Evolutionary conservation across 192 early-diverging fungal species (phyloP), one percentile per base, ranked within the genome.

Genomic region (Piromyces sp.): DNA sequence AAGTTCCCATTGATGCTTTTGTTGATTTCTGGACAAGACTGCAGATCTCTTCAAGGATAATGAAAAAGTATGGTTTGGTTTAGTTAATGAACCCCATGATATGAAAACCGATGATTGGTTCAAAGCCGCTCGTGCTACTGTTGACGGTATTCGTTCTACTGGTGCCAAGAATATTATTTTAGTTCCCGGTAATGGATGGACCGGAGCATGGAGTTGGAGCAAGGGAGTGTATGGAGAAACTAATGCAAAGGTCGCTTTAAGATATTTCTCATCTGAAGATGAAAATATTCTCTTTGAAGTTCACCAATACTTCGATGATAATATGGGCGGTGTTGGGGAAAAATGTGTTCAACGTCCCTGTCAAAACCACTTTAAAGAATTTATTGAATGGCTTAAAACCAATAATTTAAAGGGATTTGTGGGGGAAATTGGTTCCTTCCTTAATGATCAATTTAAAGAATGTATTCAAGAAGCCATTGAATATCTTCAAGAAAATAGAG

Each of bases 281-380:
- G 85, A 84, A 84, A 86, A 85, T 83, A 51, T 84, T 80, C 33
- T 84, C 13, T 86, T 29, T 38, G 85, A 85, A 42, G 79, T 87
- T 36, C 85, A 85, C 84, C 85, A 85, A 80, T 85, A 85, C 82
- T 81, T 85, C 28, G 85, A 86, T 82, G 13, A 14, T 16, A 79
- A 82, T 79, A 22, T 22, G 3, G 17, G 17, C 9, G 79, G 79
- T 15, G 1, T 0, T 40, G 1, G 22, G 17, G 19, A 6, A 0
- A 17, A 9, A 22, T 51, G 79, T 86, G 83, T 33, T 33, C 82
- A 83, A 26, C 51, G 30, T 84, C 58, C 83, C 36, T 78, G 82
- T 30, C 38, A 80, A 38, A 37, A 31, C 7, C 15, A 5, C 14
- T 29, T 86, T 19, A 30, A n/a, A 30, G 42, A 28, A 29, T 42